A percentile compares a stretch with the other conserved stretches of the same genome.
Conservation (phyloP, 2,329 filamentous ascomycete genomes). For the Tolypocladium sp. region DNA sequence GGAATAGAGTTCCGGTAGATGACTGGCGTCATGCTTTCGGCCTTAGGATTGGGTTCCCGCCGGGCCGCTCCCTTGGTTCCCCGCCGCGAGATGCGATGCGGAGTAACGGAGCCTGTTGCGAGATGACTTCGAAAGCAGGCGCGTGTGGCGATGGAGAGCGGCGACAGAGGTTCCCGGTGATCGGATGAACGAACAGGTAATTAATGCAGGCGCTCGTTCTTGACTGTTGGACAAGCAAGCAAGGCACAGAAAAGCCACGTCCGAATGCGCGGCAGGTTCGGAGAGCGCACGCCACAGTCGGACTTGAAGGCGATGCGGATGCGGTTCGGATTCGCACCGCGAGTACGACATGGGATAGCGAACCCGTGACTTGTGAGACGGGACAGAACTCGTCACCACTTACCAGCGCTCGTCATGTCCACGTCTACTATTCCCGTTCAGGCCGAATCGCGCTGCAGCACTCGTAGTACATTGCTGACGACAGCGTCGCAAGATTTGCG, state of each 20-base stretch:
- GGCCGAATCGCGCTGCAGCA: background rate
- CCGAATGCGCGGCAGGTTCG: background rate
- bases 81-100: background rate
- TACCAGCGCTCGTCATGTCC: background rate
- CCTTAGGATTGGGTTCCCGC: background rate
- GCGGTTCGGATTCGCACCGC: background rate
- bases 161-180: background rate
- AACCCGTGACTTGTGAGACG: background rate
- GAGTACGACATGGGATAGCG: background rate
- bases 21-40: background rate
- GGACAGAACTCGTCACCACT: background rate
- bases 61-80: background rate
- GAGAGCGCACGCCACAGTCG: background rate
- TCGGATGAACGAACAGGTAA: background rate
- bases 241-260: background rate
- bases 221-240: background rate
- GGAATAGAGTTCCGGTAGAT: background rate
- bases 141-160: background rate
- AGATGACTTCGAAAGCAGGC: background rate
- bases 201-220: too few species aligned
- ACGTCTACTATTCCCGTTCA: background rate
- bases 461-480: too few species aligned
- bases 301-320: background rate
- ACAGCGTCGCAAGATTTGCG: too few species aligned
- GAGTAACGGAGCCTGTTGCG: background rate